Conservation (phyloP, 2,329 filamentous ascomycete genomes). For the Epicoccum sorghinum region DNA sequence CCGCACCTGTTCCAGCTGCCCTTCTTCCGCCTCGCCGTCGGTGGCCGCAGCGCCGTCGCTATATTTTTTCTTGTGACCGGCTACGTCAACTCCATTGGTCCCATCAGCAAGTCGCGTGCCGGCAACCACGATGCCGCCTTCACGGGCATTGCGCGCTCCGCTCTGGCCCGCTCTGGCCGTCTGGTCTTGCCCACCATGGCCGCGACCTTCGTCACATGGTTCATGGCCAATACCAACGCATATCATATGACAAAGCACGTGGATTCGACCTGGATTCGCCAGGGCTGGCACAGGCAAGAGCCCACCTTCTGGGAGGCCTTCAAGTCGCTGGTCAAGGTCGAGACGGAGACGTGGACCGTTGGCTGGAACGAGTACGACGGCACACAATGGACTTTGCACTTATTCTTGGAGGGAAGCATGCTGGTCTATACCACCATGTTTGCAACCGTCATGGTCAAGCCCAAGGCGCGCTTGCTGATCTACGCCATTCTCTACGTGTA, state of each 20-base stretch:
- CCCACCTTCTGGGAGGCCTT: conserved; percentile 41
- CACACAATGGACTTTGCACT: conserved; percentile 52
- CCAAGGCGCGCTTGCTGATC: conserved; percentile 44
- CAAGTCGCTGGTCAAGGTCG: conserved; percentile 37
- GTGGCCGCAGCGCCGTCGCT: conserved; percentile 52
- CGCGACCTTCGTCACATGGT: conserved; percentile 63
- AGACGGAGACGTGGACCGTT: conserved; percentile 47
- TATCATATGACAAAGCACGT: conserved; percentile 62
- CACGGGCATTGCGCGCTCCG: conserved; percentile 61
- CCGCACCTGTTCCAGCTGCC: conserved; percentile 63
- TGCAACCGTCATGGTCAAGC: conserved; percentile 48
- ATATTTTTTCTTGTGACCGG: conserved; percentile 63
- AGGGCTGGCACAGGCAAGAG: conserved; percentile 47
- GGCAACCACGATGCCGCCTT: conserved; percentile 62
- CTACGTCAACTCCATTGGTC: conserved; percentile 68
- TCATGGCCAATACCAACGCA: conserved; percentile 61
- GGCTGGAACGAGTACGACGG: conserved; percentile 51
- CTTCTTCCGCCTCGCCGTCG: conserved; percentile 63
- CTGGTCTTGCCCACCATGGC: conserved; percentile 64
- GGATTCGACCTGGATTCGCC: conserved; percentile 65
- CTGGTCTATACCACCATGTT: conserved; percentile 52
- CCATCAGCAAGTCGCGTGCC: conserved; percentile 61
- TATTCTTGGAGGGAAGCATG: conserved; percentile 52
- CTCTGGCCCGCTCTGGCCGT: conserved; percentile 64
- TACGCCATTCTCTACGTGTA: conserved; percentile 48